These are phyloP conservation scores for Cordyceps farinosa DNA, from an alignment of 2,329 filamentous ascomycete species.

Conservation along the genomic window DNA sequence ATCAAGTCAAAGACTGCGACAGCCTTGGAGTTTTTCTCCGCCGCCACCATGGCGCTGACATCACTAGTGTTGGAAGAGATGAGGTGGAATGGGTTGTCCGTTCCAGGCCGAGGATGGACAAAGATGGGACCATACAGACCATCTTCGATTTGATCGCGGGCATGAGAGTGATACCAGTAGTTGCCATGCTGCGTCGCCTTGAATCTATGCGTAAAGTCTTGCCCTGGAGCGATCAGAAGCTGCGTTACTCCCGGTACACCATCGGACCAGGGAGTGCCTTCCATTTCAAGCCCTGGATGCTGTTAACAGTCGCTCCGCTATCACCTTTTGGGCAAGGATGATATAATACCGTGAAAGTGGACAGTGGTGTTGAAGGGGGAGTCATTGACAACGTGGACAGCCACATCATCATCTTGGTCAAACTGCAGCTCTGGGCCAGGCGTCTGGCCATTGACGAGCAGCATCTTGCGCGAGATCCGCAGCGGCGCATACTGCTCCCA, in stretches of 20 bases:
- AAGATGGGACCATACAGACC: slow-evolving; percentile 56
- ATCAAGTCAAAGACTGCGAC: slow-evolving; percentile 56
- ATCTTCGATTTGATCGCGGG: slow-evolving; percentile 54
- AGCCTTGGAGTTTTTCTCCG: slow-evolving; percentile 44
- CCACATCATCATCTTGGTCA: slow-evolving; percentile 47
- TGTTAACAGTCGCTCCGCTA: neutral
- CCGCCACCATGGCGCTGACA: slow-evolving; percentile 43
- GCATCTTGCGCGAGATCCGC: slow-evolving; percentile 42
- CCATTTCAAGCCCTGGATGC: slow-evolving; percentile 44
- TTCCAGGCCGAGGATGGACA: slow-evolving; percentile 37
- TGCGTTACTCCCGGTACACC: slow-evolving; percentile 57
- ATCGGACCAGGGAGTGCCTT: slow-evolving; percentile 56
- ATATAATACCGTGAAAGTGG: slow-evolving; percentile 46
- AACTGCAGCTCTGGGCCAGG: slow-evolving; percentile 58
- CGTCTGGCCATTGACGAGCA: slow-evolving; percentile 57
- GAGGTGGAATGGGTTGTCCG: slow-evolving; percentile 44
- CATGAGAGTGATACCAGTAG: slow-evolving; percentile 61
- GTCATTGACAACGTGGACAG: slow-evolving; percentile 43
- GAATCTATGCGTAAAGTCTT: slow-evolving; percentile 51
- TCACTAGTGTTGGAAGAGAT: slow-evolving; percentile 38
- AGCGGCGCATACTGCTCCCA: slow-evolving; percentile 40
- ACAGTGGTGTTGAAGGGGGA: slow-evolving; percentile 46
- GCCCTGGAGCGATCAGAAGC: slow-evolving; percentile 45
- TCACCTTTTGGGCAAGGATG: too few relatives aligned
- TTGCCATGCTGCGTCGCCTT: slow-evolving; percentile 54